These are phyloP conservation scores for Metarhizium guizhouense DNA, from an alignment of 2,329 filamentous ascomycete species.

Conservation along the genomic window DNA sequence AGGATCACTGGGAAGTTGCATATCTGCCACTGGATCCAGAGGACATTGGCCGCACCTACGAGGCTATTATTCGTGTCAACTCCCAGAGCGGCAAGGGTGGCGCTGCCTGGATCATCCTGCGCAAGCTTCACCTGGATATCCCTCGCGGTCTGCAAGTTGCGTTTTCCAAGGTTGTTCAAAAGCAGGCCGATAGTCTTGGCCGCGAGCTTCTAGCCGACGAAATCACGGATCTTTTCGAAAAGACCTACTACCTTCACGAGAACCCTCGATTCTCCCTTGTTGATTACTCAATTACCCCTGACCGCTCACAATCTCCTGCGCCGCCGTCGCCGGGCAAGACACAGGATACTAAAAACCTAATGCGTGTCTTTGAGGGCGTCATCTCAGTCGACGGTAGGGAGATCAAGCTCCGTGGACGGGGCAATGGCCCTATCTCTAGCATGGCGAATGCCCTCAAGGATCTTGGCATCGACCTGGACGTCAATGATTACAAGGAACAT, in stretches of 20 bases:
- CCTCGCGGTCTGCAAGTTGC: slow-evolving; percentile 87
- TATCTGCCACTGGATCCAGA: slow-evolving; percentile 89
- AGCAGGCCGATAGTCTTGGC: slow-evolving; percentile 66
- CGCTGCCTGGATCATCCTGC: slow-evolving; percentile 86
- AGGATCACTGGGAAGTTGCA: slow-evolving; percentile 73
- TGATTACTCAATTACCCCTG: slow-evolving; percentile 84
- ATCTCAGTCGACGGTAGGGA: slow-evolving; percentile 75
- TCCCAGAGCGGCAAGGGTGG: slow-evolving; percentile 93
- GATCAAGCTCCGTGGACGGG: slow-evolving; percentile 67
- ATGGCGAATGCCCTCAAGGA: slow-evolving; percentile 71
- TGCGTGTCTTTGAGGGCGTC: slow-evolving; percentile 76
- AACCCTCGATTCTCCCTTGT: slow-evolving; percentile 81
- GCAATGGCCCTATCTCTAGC: slow-evolving; percentile 85
- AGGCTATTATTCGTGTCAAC: slow-evolving; percentile 96
- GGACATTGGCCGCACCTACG: slow-evolving; percentile 94
- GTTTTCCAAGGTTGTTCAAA: slow-evolving; percentile 82
- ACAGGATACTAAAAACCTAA: slow-evolving; percentile 67
- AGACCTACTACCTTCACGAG: slow-evolving; percentile 73
- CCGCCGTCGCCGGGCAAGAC: slow-evolving; percentile 61
- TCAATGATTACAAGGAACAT: slow-evolving; percentile 94
- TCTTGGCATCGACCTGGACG: slow-evolving; percentile 79
- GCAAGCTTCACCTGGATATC: slow-evolving; percentile 81
- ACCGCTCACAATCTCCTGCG: slow-evolving; percentile 67
- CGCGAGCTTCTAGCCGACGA: slow-evolving; percentile 78
- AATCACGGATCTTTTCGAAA: slow-evolving; percentile 81